Percentiles rank a stretch among this genome's conserved stretches.
phyloP scores from a whole-genome alignment of 139 green algal genomes.

The Chlorella sp. region DNA sequence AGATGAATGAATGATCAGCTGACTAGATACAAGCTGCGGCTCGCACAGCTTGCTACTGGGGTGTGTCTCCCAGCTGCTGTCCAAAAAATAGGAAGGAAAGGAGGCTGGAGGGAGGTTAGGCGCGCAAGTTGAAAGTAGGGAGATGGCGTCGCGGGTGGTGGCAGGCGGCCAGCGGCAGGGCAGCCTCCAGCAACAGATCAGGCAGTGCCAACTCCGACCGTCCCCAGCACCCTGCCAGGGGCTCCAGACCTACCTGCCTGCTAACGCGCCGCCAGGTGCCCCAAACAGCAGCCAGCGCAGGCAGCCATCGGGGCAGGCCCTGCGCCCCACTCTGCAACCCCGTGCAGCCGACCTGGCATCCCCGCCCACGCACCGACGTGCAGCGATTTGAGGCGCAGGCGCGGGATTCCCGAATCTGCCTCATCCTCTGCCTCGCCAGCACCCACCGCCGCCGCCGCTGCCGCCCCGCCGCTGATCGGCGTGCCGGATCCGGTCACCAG shows the following conservation, averaged over 20 bases:
- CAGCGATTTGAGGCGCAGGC: conserved; percentile 22
- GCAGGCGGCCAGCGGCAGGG: too few relatives aligned
- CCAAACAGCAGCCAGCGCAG: background rate
- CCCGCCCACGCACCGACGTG: conserved; percentile 3
- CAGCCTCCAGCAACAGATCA: too few relatives aligned
- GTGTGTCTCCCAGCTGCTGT: too few relatives aligned
- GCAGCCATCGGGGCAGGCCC: background rate
- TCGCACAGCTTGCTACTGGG: too few relatives aligned
- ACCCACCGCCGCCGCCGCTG: background rate
- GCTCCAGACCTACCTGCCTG: background rate
- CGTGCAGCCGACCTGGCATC: background rate
- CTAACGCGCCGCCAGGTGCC: background rate
- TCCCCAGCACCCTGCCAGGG: too few relatives aligned
- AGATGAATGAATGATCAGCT: too few relatives aligned
- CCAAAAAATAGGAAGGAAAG: too few relatives aligned
- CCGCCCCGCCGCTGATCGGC: background rate
- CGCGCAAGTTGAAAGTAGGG: too few relatives aligned
- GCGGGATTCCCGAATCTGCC: background rate
- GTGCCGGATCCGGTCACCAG: background rate
- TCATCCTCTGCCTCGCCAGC: background rate
- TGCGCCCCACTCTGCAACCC: background rate
- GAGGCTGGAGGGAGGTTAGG: too few relatives aligned
- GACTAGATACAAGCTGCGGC: too few relatives aligned
- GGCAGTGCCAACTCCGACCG: too few relatives aligned
- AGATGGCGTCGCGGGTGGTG: too few relatives aligned